These are phyloP conservation scores for Trametes punicea DNA, from an alignment of 768 basidiomycete genomes.

Conservation along the genomic window DNA sequence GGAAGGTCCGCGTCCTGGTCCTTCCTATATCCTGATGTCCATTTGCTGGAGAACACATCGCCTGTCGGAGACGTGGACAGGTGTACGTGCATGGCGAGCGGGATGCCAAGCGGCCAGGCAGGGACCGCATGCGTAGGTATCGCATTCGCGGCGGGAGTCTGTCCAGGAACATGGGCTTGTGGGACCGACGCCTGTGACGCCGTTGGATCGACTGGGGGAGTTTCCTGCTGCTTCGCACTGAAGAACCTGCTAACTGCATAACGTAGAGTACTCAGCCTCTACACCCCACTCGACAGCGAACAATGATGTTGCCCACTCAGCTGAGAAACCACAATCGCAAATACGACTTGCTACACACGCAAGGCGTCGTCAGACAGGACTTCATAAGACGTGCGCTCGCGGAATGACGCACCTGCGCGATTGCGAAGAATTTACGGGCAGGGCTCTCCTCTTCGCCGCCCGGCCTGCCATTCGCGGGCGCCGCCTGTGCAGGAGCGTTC, in stretches of 20 bases:
- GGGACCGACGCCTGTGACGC: slow-evolving; percentile 12
- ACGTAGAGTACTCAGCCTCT: neutral
- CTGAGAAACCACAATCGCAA: slow-evolving; percentile 66
- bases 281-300: neutral
- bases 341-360: slow-evolving; percentile 56
- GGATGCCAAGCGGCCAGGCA: slow-evolving; percentile 60
- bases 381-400: neutral
- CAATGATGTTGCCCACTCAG: slow-evolving; percentile 42
- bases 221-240: slow-evolving; percentile 31
- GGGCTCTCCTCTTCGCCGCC: slow-evolving; percentile 35
- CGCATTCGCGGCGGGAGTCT: slow-evolving; percentile 29
- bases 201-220: slow-evolving; percentile 5
- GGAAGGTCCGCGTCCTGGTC: slow-evolving; percentile 56
- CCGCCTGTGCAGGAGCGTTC: slow-evolving; percentile 21
- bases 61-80: slow-evolving; percentile 63
- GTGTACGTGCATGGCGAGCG: slow-evolving; percentile 69
- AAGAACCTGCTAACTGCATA: slow-evolving; percentile 45
- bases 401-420: slow-evolving; percentile 39
- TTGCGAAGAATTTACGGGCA: slow-evolving; percentile 34
- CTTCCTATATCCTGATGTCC: slow-evolving; percentile 48
- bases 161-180: slow-evolving; percentile 9
- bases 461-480: slow-evolving; percentile 20
- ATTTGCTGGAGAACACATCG: slow-evolving; percentile 55
- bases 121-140: slow-evolving; percentile 53
- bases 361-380: neutral